Evolutionary conservation across 768 basidiomycete genomes (phyloP).

Genomic region (Lactarius hatsudake): DNA sequence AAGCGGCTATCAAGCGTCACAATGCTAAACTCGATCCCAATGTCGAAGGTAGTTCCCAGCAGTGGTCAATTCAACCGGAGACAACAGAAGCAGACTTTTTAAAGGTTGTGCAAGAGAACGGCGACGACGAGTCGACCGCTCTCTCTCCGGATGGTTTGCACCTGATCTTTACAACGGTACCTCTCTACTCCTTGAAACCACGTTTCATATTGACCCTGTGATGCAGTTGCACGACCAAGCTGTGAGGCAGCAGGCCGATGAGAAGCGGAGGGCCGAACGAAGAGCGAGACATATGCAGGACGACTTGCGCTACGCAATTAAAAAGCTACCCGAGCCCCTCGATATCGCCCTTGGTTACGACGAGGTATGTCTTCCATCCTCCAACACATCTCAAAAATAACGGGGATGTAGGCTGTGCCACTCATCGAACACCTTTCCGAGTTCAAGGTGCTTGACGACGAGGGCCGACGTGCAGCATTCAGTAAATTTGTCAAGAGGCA

Average conservation of each 20-base stretch:
- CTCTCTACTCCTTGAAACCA: constrained; percentile 29
- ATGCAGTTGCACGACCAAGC: constrained; percentile 69
- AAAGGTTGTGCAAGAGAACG: constrained; percentile 52
- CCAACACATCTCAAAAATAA: constrained; percentile 18
- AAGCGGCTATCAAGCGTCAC: constrained; percentile 54
- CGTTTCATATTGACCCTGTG: constrained; percentile 1
- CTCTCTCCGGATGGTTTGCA: constrained; percentile 53
- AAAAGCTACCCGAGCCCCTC: constrained; percentile 80
- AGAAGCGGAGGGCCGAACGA: constrained; percentile 82
- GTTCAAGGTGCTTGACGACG: constrained; percentile 83
- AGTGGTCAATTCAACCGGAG: constrained; percentile 48
- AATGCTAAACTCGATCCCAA: constrained; percentile 38
- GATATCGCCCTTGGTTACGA: constrained; percentile 78
- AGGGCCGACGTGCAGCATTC: constrained; percentile 78
- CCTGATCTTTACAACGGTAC: constrained; percentile 61
- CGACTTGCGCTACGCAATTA: constrained; percentile 92
- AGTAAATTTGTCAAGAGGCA: constrained; percentile 86
- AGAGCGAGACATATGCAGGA: constrained; percentile 87
- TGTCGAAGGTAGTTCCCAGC: constrained; percentile 31
- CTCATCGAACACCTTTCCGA: constrained; percentile 81
- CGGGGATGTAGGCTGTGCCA: constrained; percentile 55
- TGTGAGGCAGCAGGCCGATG: constrained; percentile 75
- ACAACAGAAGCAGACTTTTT: constrained; percentile 66
- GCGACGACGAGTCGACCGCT: constrained; percentile 48
- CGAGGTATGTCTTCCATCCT: constrained; percentile 50